These are phyloP conservation scores for Cryptococcus depauperatus DNA, from an alignment of 1,284 basidiomycete genomes.

Conservation along the genomic window DNA sequence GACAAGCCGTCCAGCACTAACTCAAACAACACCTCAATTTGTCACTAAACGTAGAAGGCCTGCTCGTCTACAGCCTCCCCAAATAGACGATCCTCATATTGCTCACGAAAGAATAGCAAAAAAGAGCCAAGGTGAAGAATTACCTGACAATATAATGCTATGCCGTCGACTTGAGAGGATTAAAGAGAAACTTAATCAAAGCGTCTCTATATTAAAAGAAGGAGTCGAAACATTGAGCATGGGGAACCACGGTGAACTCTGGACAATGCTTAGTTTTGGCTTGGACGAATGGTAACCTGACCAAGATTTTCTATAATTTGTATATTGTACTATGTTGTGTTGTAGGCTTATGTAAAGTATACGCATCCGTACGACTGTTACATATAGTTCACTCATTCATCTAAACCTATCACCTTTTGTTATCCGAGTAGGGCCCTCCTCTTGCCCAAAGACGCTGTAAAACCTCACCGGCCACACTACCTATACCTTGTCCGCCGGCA, in stretches of 20 bases:
- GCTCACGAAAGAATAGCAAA: background rate
- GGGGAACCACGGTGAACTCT: slow-evolving; percentile 52
- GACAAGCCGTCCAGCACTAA: slow-evolving; percentile 1
- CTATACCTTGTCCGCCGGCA: slow-evolving; percentile 24
- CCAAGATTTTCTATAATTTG: too few species aligned
- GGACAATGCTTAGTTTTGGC: slow-evolving; percentile 64
- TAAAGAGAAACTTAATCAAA: slow-evolving; percentile 58
- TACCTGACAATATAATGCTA: too few species aligned
- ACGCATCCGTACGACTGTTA: too few species aligned
- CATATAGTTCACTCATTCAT: too few species aligned
- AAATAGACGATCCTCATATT: slow-evolving; percentile 13
- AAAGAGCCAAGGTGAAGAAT: background rate
- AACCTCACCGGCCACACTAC: slow-evolving; percentile 15
- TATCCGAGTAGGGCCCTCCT: slow-evolving; percentile 29
- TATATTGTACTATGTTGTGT: too few species aligned
- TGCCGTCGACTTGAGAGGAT: too few species aligned
- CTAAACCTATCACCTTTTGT: slow-evolving; percentile 1
- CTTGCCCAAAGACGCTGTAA: slow-evolving; percentile 22
- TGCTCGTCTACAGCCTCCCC: slow-evolving; percentile 54
- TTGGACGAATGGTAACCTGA: slow-evolving; percentile 74
- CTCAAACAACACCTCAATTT: background rate
- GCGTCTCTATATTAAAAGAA: slow-evolving; percentile 52
- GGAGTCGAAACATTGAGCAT: slow-evolving; percentile 38
- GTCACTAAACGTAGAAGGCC: slow-evolving; percentile 48
- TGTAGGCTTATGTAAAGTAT: too few species aligned